Percentiles rank a stretch among this genome's conserved stretches.
Conservation (phyloP, 2,329 filamentous ascomycete species). For the Fusarium sterilihyphosum region DNA sequence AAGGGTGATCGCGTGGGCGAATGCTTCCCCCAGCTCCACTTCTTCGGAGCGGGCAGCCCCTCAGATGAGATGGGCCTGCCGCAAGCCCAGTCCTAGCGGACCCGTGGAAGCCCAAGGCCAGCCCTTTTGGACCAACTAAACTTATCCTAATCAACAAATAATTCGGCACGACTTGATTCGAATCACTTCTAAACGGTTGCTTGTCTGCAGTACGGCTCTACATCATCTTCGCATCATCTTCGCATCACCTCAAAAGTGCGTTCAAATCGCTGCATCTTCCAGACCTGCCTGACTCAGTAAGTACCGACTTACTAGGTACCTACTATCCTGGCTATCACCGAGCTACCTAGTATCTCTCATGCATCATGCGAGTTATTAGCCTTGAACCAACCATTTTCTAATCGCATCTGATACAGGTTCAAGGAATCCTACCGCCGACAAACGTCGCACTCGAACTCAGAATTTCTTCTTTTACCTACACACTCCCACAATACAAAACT, state of each 20-base stretch:
- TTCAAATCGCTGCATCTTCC: not conserved
- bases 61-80: conserved; percentile 15
- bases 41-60: conserved; percentile 22
- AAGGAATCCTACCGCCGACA: conserved; percentile 24
- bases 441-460: conserved; percentile 12
- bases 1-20: conserved; percentile 39
- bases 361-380: conserved; percentile 41
- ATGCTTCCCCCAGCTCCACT: conserved; percentile 22
- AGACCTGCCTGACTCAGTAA: conserved; percentile 7
- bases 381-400: conserved; percentile 39
- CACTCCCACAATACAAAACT: not conserved
- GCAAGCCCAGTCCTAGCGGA: conserved; percentile 7
- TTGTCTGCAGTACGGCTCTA: not conserved
- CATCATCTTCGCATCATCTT: not conserved
- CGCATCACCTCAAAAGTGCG: conserved; percentile 6
- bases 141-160: not conserved
- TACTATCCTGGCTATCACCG: not conserved
- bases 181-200: not conserved
- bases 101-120: not conserved
- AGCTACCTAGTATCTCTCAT: conserved; percentile 16
- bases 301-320: not conserved
- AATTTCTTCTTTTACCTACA: not conserved
- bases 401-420: conserved; percentile 36
- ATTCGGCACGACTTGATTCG: conserved; percentile 1
- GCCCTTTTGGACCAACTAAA: conserved; percentile 19